Evolutionary conservation across 208 protist species (phyloP), one percentile per base, ranked within the genome.

Genomic region (Crithidia sp.): DNA sequence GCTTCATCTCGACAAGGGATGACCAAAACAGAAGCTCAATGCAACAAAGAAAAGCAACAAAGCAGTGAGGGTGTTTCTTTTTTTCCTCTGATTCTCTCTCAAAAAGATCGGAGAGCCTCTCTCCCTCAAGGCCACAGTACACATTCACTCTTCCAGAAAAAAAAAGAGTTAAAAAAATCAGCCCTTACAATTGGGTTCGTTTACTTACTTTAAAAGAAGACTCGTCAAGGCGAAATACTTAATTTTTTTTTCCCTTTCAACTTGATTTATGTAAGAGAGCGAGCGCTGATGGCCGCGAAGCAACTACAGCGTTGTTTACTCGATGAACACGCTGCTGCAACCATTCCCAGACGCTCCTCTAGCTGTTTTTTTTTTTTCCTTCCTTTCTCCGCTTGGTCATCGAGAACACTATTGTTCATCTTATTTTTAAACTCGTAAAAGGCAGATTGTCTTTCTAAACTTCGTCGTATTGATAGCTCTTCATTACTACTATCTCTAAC

Each of bases 271-370:
- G 28, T 28, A 28, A 28, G 28, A 40, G 54, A 58, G 28, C 6
- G 57, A 10, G 57, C 45, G 13, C 13, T 61, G 39, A 17, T 61
- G 17, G 1, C 9, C 0, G 39, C 57, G n/a, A 7, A 41, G 57
- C 57, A 61, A 61, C 57, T 61, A 61, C 57, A 61, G n/a, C 57
- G 57, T 45, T 61, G 6, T 45, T 28, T 28, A 28, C 28, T 28
- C 28, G 28, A 28, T 28, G 28, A 47, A 47, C 10, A 45, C 57
- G 57, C 19, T 61, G 57, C 16, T 45, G 57, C 57, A 61, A 5
- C n/a, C 13, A 61, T 28, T 28, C 28, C 28, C 28, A 28, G 28
- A 28, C 28, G 28, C 28, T 28, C 28, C 28, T 28, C 37, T 39
- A 45, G 28, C 6, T 40, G 5, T 8, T 40, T 39, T 58, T 5